Conservation (phyloP, 306 rosid species). For the Alnus rubra region DNA sequence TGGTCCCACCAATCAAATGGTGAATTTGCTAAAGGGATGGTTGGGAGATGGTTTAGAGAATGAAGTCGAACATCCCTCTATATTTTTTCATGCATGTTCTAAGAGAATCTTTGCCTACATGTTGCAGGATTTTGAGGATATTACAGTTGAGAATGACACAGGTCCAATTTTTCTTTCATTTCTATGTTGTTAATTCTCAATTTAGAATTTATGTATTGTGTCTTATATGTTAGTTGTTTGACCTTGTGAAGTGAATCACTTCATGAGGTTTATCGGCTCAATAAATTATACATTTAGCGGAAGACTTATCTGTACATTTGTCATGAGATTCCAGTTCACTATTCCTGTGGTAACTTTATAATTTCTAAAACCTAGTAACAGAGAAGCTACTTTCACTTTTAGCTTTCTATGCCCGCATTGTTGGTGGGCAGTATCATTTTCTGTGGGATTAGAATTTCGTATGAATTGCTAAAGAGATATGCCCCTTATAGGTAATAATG, state of each 20-base stretch:
- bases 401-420: background rate
- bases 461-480: background rate
- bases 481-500: background rate
- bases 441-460: background rate
- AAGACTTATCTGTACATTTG: background rate
- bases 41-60: too few species aligned
- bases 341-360: background rate
- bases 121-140: conserved; percentile 68
- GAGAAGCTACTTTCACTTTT: background rate
- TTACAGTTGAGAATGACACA: conserved; percentile 58
- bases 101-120: conserved; percentile 34
- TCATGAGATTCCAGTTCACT: background rate
- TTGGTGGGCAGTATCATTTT: background rate
- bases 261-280: background rate
- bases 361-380: background rate
- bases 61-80: too few species aligned
- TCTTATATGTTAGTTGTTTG: background rate
- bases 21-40: too few species aligned
- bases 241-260: conserved; percentile 9
- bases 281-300: background rate
- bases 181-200: background rate
- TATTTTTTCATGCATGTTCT: conserved; percentile 20
- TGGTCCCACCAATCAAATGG: too few species aligned
- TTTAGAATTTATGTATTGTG: background rate
- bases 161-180: conserved; percentile 49